Base-by-base conservation (phyloP, 2,329 filamentous ascomycete species). In the Lasiodiplodia theobromae region DNA sequence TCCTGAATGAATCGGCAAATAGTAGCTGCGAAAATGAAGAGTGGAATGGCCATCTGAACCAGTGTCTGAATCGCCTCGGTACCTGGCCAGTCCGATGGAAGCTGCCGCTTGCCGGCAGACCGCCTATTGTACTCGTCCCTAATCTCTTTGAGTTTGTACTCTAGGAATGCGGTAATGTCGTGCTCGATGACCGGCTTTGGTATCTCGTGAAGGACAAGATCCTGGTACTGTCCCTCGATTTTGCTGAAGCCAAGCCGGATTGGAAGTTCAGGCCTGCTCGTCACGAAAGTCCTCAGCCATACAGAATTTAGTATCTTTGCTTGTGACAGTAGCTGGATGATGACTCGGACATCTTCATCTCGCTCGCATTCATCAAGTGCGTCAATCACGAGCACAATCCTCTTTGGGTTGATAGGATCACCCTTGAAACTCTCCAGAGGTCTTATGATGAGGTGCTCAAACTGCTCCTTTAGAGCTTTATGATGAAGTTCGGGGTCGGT, bases 11-110 rank as follows among this genome's bases (percentile, higher is more conserved):
- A n/a, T n/a, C n/a, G n/a, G 54, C 28, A 76, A 5, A 68, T 71
- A 8, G 73, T 77, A 11, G 44, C 23, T 25, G 72, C 72, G 23
- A 60, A 78, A 54, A 73, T 78, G 51, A 80, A 79, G 34, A 79
- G 68, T 25, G 76, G 73, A 54, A 68, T 53, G 21, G 78, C 69
- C 58, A 75, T 74, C n/a, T 73, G 23, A 34, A 77, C 73, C 6
- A 81, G 69, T 7, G 51, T 68, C 21, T 71, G 40, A 12, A 78
- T 72, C 14, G 14, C 49, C 4, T 76, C 53, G 51, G 68, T 12
- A 2, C 71, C 68, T 51, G 74, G 73, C 75, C 73, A 76, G 4
- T 40, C 6, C 7, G 6, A 0, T 4, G 18, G 18, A 40, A 57
- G 38, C 12, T 16, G 12, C 4, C 12, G 38, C 1, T 3, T 16